phyloP scores from a whole-genome alignment of 148 eudicot genomes.

The Drosera capensis region DNA sequence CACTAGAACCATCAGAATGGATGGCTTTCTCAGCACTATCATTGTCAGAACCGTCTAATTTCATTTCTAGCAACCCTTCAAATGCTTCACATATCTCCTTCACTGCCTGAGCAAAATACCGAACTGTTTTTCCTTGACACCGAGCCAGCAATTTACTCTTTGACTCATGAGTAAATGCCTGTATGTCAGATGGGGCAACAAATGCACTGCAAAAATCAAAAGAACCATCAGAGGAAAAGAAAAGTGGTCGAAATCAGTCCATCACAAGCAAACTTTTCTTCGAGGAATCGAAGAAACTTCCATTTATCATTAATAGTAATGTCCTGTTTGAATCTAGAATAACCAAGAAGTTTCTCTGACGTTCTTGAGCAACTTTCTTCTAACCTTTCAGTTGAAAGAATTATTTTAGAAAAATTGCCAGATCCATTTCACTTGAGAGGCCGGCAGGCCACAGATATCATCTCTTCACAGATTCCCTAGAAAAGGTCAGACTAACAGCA shows the following conservation, averaged over 20 bases:
- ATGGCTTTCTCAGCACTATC: slow-evolving; percentile 13
- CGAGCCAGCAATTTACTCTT: slow-evolving; percentile 45
- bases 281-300: too few relatives aligned
- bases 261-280: too few relatives aligned
- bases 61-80: slow-evolving; percentile 27
- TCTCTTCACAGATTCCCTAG: too few relatives aligned
- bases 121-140: slow-evolving; percentile 63
- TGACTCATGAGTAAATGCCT: slow-evolving; percentile 64
- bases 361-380: too few relatives aligned
- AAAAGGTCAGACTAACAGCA: too few relatives aligned
- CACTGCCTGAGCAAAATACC: slow-evolving; percentile 66
- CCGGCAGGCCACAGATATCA: too few relatives aligned
- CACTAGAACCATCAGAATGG: slow-evolving; percentile 19
- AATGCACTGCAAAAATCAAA: slow-evolving; percentile 51
- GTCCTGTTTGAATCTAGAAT: too few relatives aligned
- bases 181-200: slow-evolving; percentile 71
- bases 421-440: too few relatives aligned
- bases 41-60: slow-evolving; percentile 16
- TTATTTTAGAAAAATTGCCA: too few relatives aligned
- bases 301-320: too few relatives aligned
- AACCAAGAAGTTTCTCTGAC: too few relatives aligned
- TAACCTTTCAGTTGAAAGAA: too few relatives aligned
- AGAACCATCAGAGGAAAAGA: not conserved
- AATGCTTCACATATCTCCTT: slow-evolving; percentile 75
- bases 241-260: not conserved